Conservation (phyloP, 2,329 filamentous ascomycete species). For the Calonectria multiphialidica region DNA sequence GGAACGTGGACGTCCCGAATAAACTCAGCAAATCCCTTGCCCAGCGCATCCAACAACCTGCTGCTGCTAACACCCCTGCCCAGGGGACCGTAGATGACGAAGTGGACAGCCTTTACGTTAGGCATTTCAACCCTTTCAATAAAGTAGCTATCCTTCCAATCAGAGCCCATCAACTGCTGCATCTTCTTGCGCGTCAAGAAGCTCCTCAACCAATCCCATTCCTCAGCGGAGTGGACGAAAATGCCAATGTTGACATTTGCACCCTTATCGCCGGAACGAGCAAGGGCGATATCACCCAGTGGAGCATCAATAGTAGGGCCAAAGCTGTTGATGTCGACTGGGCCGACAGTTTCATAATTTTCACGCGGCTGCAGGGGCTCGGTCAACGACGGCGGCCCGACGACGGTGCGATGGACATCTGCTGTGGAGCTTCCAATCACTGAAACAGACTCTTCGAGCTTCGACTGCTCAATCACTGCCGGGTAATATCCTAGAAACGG, state of each 20-base stretch:
- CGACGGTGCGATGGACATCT: neutral
- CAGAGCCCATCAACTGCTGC: constrained; percentile 48
- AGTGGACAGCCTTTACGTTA: neutral
- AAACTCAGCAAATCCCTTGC: neutral
- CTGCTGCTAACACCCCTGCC: neutral
- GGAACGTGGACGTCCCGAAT: neutral
- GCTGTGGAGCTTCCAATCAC: neutral
- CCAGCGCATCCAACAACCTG: neutral
- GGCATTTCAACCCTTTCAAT: neutral
- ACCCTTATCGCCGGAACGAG: constrained; percentile 55
- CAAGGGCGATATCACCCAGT: constrained; percentile 47
- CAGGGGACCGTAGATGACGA: neutral
- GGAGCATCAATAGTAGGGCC: constrained; percentile 44
- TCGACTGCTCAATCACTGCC: neutral
- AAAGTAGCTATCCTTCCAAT: neutral
- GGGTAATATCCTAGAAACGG: neutral
- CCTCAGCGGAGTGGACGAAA: constrained; percentile 57
- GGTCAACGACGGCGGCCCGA: neutral
- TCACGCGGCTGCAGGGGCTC: constrained; percentile 29
- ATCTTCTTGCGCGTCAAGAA: constrained; percentile 55
- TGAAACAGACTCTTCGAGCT: neutral
- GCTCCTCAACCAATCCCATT: constrained; percentile 59
- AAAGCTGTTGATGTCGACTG: constrained; percentile 39
- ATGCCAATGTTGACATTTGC: constrained; percentile 59
- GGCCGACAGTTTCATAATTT: constrained; percentile 40